phyloP scores from a whole-genome alignment of 768 basidiomycete species.

The Dentipellis fragilis region DNA sequence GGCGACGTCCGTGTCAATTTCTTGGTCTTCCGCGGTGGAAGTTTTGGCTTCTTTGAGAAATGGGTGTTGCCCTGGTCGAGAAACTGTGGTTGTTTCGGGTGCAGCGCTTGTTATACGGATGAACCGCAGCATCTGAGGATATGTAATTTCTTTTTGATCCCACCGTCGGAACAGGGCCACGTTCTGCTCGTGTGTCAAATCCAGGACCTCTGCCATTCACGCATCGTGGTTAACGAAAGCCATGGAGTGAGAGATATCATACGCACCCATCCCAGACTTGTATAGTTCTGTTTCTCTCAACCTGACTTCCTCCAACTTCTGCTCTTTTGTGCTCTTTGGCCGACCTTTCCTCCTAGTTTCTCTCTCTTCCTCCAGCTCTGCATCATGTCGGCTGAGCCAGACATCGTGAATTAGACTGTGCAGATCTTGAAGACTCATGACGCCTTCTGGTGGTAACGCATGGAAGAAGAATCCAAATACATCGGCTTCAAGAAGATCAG shows the following conservation, averaged over 20 bases:
- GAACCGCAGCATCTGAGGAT: conserved; percentile 61
- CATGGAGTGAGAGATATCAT: background rate
- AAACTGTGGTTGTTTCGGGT: conserved; percentile 37
- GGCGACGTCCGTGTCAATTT: conserved; percentile 22
- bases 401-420: conserved; percentile 54
- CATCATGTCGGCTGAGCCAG: conserved; percentile 68
- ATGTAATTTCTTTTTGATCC: conserved; percentile 71
- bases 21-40: conserved; percentile 12
- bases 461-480: conserved; percentile 70
- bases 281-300: conserved; percentile 62
- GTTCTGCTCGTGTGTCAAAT: conserved; percentile 64
- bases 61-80: conserved; percentile 51
- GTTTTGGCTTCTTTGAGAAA: conserved; percentile 17
- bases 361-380: conserved; percentile 51
- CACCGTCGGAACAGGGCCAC: conserved; percentile 66
- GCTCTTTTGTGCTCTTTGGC: conserved; percentile 61
- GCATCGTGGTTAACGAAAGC: background rate
- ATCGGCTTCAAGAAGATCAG: conserved; percentile 36
- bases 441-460: conserved; percentile 48
- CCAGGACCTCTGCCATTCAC: conserved; percentile 52
- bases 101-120: conserved; percentile 60
- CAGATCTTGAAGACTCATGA: conserved; percentile 52
- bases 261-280: conserved; percentile 71
- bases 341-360: conserved; percentile 59
- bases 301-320: conserved; percentile 61